Conservation (phyloP, 768 basidiomycete species). For the Tephrocybe sp. region DNA sequence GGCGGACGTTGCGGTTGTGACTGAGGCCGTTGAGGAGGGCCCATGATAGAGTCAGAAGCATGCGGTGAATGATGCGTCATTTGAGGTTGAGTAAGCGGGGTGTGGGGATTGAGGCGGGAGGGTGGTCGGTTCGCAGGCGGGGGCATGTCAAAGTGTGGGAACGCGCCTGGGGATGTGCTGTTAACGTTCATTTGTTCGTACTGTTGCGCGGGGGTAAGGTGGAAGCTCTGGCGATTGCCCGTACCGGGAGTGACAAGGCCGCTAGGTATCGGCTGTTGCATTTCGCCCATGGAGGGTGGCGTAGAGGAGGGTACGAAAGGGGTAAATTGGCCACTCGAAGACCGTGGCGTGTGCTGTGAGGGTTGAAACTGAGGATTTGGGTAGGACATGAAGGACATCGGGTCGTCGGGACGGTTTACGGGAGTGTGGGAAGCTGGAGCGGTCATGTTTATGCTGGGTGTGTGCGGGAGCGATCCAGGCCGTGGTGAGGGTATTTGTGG, state of each 20-base stretch:
- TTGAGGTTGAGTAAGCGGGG: constrained; percentile 29
- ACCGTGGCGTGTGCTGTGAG: constrained; percentile 32
- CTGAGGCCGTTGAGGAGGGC: constrained; percentile 51
- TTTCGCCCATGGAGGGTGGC: constrained; percentile 49
- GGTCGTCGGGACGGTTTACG: constrained; percentile 44
- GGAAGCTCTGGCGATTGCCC: constrained; percentile 42
- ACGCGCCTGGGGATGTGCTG: constrained; percentile 23
- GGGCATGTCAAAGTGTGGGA: constrained; percentile 32
- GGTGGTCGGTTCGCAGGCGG: constrained; percentile 41
- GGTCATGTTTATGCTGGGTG: constrained; percentile 38
- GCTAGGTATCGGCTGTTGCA: constrained; percentile 39
- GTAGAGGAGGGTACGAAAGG: constrained; percentile 47
- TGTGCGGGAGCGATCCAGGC: constrained; percentile 37
- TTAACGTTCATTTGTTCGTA: constrained; percentile 51
- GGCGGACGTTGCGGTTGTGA: constrained; percentile 43
- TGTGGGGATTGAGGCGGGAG: constrained; percentile 36
- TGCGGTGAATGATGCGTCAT: constrained; percentile 41
- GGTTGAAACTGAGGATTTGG: constrained; percentile 31
- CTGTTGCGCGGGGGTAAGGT: constrained; percentile 64
- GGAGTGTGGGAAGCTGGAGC: constrained; percentile 39
- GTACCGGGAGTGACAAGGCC: constrained; percentile 37
- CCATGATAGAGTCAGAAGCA: constrained; percentile 41
- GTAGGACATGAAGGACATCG: constrained; percentile 44
- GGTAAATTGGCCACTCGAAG: constrained; percentile 33
- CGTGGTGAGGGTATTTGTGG: constrained; percentile 41